A percentile compares a stretch with the other conserved stretches of the same genome.
phyloP scores from a whole-genome alignment of 768 basidiomycete species.

The Kwoniella dejecticola region DNA sequence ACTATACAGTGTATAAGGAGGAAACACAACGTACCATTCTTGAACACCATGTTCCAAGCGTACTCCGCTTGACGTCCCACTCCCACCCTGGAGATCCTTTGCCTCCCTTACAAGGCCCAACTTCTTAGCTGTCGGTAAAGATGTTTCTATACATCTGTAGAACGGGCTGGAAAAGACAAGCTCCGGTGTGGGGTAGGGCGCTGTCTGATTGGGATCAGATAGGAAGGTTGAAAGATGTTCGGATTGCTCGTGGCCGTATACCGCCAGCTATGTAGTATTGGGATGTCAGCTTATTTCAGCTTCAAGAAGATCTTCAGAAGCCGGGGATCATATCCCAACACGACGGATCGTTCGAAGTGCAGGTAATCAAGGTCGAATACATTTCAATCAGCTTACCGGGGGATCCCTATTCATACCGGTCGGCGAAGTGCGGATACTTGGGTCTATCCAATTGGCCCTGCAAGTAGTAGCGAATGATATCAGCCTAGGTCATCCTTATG shows the following conservation, averaged over 20 bases:
- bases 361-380: too few species aligned
- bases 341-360: too few species aligned
- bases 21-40: constrained; percentile 50
- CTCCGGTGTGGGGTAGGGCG: constrained; percentile 49
- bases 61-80: too few species aligned
- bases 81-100: too few species aligned
- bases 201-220: constrained; percentile 25
- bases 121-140: constrained; percentile 33
- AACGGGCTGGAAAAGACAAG: constrained; percentile 52
- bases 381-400: constrained; percentile 38
- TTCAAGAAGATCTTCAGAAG: too few species aligned
- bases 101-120: constrained; percentile 17
- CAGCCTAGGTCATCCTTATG: too few species aligned
- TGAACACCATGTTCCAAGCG: constrained; percentile 52
- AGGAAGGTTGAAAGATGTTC: constrained; percentile 42
- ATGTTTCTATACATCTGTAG: constrained; percentile 55
- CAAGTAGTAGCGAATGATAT: too few species aligned
- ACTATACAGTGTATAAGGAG: not conserved
- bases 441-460: constrained; percentile 54
- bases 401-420: constrained; percentile 54
- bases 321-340: too few species aligned
- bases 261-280: constrained; percentile 41
- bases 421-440: constrained; percentile 44
- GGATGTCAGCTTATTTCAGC: not conserved
- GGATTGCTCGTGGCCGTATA: constrained; percentile 46